phyloP scores from a whole-genome alignment of 2,329 filamentous ascomycete genomes.

The Incumbomyces lentus region DNA sequence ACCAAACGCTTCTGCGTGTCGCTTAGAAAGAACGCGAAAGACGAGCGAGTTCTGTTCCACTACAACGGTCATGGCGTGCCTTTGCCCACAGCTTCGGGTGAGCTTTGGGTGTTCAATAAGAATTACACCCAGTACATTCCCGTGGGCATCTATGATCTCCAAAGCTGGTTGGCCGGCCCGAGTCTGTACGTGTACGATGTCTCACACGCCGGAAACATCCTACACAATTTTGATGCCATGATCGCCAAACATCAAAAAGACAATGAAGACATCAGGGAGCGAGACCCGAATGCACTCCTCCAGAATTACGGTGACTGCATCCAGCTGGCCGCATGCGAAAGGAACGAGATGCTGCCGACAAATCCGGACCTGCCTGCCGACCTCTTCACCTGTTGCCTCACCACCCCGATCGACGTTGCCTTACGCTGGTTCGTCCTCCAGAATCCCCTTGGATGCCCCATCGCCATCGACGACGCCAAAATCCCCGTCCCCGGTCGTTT shows the following conservation, averaged over 20 bases:
- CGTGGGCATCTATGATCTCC: slow-evolving; percentile 86
- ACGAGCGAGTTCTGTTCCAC: slow-evolving; percentile 92
- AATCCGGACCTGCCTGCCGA: slow-evolving; percentile 90
- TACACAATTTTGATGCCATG: slow-evolving; percentile 88
- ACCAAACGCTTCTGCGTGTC: slow-evolving; percentile 94
- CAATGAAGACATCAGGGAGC: slow-evolving; percentile 62
- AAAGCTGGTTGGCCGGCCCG: slow-evolving; percentile 89
- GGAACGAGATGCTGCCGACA: slow-evolving; percentile 86
- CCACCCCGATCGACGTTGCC: slow-evolving; percentile 95
- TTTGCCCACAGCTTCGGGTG: slow-evolving; percentile 85
- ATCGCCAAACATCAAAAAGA: slow-evolving; percentile 91
- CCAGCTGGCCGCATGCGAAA: slow-evolving; percentile 80
- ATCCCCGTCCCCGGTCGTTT: slow-evolving; percentile 74
- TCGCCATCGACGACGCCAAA: slow-evolving; percentile 73
- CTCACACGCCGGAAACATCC: slow-evolving; percentile 89
- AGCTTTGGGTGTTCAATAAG: slow-evolving; percentile 99
- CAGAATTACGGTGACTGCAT: slow-evolving; percentile 73
- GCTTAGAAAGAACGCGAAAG: slow-evolving; percentile 81
- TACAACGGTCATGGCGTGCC: slow-evolving; percentile 98
- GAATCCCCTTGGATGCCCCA: slow-evolving; percentile 59
- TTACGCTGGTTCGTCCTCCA: slow-evolving; percentile 93
- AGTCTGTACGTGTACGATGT: slow-evolving; percentile 98
- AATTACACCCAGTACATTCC: slow-evolving; percentile 99
- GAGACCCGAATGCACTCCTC: slow-evolving; percentile 58
- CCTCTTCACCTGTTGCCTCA: slow-evolving; percentile 89